Percentiles rank a stretch among this genome's conserved stretches.
phyloP scores from a whole-genome alignment of 2,329 filamentous ascomycete species.

The Neocucurbitaria cava region DNA sequence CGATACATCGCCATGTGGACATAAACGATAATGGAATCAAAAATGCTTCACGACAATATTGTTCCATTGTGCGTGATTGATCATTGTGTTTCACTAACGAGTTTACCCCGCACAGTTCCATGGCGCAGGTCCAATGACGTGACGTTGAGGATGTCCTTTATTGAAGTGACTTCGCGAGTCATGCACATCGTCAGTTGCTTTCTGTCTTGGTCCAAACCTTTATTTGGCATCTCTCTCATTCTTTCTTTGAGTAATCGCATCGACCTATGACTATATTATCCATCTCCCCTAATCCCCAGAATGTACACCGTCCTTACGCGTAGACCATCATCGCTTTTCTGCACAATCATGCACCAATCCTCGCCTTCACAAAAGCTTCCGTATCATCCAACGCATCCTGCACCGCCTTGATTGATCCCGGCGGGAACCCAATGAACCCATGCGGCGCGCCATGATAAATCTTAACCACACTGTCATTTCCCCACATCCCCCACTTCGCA shows the following conservation, averaged over 20 bases:
- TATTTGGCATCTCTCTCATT: too few relatives aligned
- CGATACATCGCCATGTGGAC: slow-evolving; percentile 46
- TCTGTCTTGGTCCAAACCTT: too few relatives aligned
- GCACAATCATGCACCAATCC: slow-evolving; percentile 21
- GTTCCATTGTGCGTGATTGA: slow-evolving; percentile 12
- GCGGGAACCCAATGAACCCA: slow-evolving; percentile 57
- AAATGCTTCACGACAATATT: slow-evolving; percentile 47
- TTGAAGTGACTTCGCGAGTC: too few relatives aligned
- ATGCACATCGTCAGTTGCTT: too few relatives aligned
- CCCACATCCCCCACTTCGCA: slow-evolving; percentile 61
- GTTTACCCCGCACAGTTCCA: slow-evolving; percentile 2
- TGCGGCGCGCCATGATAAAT: slow-evolving; percentile 63
- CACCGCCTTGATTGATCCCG: slow-evolving; percentile 44
- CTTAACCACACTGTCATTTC: slow-evolving; percentile 59
- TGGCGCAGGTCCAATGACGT: background rate
- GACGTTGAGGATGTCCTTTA: background rate
- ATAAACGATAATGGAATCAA: slow-evolving; percentile 42
- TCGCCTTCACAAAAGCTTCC: slow-evolving; percentile 47
- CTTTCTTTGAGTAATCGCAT: too few relatives aligned
- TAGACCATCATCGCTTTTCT: background rate
- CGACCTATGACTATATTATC: too few relatives aligned
- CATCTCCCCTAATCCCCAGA: background rate
- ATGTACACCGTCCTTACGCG: background rate
- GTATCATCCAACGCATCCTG: slow-evolving; percentile 51
- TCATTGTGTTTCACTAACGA: background rate